Base-by-base conservation (phyloP, 306 rosid genomes). In the Crotalaria pallida region DNA sequence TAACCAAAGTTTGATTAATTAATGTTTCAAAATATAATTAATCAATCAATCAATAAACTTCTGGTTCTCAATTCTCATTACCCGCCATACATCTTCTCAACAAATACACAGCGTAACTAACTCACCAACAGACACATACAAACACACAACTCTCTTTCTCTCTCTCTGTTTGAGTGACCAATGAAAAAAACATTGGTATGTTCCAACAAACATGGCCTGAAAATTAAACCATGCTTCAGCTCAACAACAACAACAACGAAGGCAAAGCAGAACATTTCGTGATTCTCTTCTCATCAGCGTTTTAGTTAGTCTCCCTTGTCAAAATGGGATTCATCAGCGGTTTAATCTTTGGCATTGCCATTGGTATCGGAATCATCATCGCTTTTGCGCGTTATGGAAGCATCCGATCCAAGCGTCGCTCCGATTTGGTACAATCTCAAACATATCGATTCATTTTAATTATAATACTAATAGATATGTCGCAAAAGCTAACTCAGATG, bases 251-350 rank as follows among this genome's bases (percentile, higher is more conserved):
- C 10, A 26, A 6, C n/a, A n/a, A n/a, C 34, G 56, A 48, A 12
- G 5, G 12, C 21, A 43, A 65, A 67, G 55, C 58, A 21, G 33
- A 36, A 56, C 45, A 47, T 43, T 24, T 29, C 69, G 26, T 34
- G 31, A 41, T 82, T 67, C 7, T 40, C 57, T 77, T 36, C 1
- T 18, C n/a, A n/a, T n/a, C n/a, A 22, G 41, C 74, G n/a, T 67
- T 47, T 40, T 38, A 38, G 3, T 55, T 40, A 56, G 23, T 24
- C 47, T 52, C 34, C 21, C 27, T 7, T 18, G 27, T 3, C 12
- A 70, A 81, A 53, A 90, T 90, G 96, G 85, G 82, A 55, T 90
- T 90, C 90, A 10, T 84, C 72, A 45, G 72, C 15, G 92, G 94
- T 34, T 38, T 90, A 78, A 10, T 93, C 75, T 1, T 90, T 12